Percentiles rank a stretch among this genome's conserved stretches.
These are phyloP conservation scores for Sporothrix sp. DNA, from an alignment of 2,329 filamentous ascomycete genomes.

Conservation along the genomic window DNA sequence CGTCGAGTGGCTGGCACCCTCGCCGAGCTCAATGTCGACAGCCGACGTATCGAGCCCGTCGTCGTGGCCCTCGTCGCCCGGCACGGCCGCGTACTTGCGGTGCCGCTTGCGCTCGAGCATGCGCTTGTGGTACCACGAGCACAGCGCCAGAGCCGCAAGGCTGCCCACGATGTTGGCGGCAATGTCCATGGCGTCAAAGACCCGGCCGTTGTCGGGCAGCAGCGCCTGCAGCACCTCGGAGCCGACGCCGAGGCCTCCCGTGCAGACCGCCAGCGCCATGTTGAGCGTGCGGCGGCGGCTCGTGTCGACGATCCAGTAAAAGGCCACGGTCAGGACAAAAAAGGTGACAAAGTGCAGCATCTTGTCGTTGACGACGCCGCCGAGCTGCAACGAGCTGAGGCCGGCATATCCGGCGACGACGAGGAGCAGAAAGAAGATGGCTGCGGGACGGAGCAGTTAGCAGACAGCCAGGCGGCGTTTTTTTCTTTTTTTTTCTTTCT, in stretches of 20 bases:
- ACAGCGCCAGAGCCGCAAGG: conserved; percentile 58
- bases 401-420: conserved; percentile 70
- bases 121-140: conserved; percentile 86
- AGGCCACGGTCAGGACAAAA: conserved; percentile 74
- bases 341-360: conserved; percentile 78
- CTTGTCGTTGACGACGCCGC: conserved; percentile 70
- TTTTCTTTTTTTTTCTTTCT: no score
- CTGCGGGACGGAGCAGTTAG: conserved; percentile 32
- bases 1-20: conserved; percentile 29
- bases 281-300: conserved; percentile 76
- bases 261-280: conserved; percentile 72
- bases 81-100: conserved; percentile 62
- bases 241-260: conserved; percentile 57
- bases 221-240: conserved; percentile 68
- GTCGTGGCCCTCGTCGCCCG: conserved; percentile 51
- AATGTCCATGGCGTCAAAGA: conserved; percentile 74
- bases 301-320: conserved; percentile 97
- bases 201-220: conserved; percentile 57
- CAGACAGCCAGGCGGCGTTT: neutral
- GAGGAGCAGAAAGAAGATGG: conserved; percentile 59
- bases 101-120: conserved; percentile 83
- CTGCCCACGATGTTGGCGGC: conserved; percentile 80
- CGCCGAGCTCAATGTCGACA: conserved; percentile 68
- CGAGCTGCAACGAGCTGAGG: conserved; percentile 54
- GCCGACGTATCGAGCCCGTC: conserved; percentile 48